Base-by-base conservation (phyloP, 441 rosid species). In the Erysimum pusillum region DNA sequence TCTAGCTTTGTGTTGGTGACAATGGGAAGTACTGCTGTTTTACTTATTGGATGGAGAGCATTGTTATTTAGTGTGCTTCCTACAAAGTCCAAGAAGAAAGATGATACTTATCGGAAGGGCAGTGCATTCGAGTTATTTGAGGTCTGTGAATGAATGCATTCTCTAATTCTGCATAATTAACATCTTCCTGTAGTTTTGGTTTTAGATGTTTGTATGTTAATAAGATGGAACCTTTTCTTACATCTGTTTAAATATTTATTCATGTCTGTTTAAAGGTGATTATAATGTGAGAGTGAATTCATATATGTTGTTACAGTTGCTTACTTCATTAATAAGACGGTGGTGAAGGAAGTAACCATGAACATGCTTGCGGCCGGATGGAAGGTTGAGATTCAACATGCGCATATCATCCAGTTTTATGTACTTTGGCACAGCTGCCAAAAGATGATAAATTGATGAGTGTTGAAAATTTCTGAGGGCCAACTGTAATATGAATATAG, bases 111-210 rank as follows among this genome's bases (percentile, higher is more conserved):
- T 79, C 84, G 89, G 36, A 87, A 58, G 2, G 98, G 98, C 51
- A 94, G 82, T 59, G 94, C 97, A 32, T 92, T 94, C 71, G 97
- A 94, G 80, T 85, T 94, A 60, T 90, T 94, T 76, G 97, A 92
- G 97, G 99, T 92, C 73, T 46, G 70, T n/a, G n/a, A n/a, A n/a
- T 1, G 54, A 59, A 35, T 28, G 31, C 67, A 56, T 66, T 32
- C 41, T 76, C 63, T 25, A 9, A 10, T 9, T 28, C 13, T 7
- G 10, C 34, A 61, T 28, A 20, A 0, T 9, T 65, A 22, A 9
- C 7, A 41, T 52, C 38, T n/a, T 41, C 28, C 15, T 31, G 51
- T 58, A 31, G 11, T 41, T 17, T 51, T 3, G 38, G 15, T 28
- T 60, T 46, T 15, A 20, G 32, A 7, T 46, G 46, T 20, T 49